Evolutionary conservation across 352 stramenopile species (phyloP).

Genomic region (Pythium dissotocum): DNA sequence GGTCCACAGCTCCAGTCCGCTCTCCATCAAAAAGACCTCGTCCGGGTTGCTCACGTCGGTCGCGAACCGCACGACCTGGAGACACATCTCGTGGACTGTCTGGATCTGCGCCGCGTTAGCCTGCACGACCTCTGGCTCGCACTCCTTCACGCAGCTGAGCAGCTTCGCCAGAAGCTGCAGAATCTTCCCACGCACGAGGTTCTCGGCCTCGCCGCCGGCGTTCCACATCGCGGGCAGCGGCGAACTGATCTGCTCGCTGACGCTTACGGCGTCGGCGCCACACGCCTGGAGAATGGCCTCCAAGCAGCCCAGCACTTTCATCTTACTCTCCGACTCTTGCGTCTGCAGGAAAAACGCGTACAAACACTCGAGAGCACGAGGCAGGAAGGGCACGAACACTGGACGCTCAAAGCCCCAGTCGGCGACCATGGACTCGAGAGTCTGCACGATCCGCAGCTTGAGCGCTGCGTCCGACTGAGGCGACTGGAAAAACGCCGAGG

Average conservation of each 20-base stretch:
- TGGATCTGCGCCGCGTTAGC: slow-evolving; percentile 27
- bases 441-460: slow-evolving; percentile 73
- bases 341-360: slow-evolving; percentile 70
- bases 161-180: slow-evolving; percentile 73
- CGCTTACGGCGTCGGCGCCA: slow-evolving; percentile 43
- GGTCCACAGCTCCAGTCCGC: slow-evolving; percentile 71
- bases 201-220: slow-evolving; percentile 68
- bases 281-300: slow-evolving; percentile 73
- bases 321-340: slow-evolving; percentile 70
- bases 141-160: slow-evolving; percentile 57
- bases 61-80: slow-evolving; percentile 68
- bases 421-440: slow-evolving; percentile 74
- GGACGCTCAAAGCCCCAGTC: slow-evolving; percentile 84
- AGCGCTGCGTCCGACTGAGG: slow-evolving; percentile 54
- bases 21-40: slow-evolving; percentile 87
- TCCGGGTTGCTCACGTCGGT: slow-evolving; percentile 82
- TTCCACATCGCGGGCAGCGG: slow-evolving; percentile 74
- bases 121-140: slow-evolving; percentile 20
- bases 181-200: slow-evolving; percentile 82
- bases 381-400: slow-evolving; percentile 68
- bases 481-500: slow-evolving; percentile 33
- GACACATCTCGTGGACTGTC: slow-evolving; percentile 63
- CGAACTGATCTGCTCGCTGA: slow-evolving; percentile 66
- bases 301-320: slow-evolving; percentile 75
- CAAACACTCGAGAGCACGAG: slow-evolving; percentile 57